Base-by-base conservation (phyloP, 2,329 filamentous ascomycete species). In the Neofusicoccum sp. region DNA sequence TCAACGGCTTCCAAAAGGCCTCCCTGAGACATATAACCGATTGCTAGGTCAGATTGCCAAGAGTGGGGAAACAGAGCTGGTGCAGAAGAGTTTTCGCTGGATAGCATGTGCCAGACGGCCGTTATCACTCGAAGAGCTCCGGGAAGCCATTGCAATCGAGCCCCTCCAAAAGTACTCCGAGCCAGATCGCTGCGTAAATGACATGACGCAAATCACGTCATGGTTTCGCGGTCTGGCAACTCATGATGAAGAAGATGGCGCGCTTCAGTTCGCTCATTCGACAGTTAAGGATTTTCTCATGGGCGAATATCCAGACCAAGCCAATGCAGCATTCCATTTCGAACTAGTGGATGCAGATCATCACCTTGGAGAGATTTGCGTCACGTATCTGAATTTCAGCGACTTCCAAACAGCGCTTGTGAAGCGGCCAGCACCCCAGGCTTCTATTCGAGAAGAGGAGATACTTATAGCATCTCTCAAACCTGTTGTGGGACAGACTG, bases 61-160 rank as follows among this genome's bases (percentile, higher is more conserved):
- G n/a, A 38, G 31, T 16, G 48, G 31, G 2, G 20, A 26, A 5
- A 28, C 3, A 26, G 8, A 1, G 0, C 1, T 36, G 9, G 31
- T 51, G 11, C 1, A 34, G 11, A 51, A 8, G 16, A 51, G 24
- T 3, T 38, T 51, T 3, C 48, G 5, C 16, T 51, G 48, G 48
- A n/a, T 51, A 28, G 34, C 33, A 5, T 51, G 48, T 11, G 68
- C 73, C 2, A 73, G 68, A 61, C 68, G 71, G 36, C 69, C 69
- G 1, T 60, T 79, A 1, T 66, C 65, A 4, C 66, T 78, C 1
- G 64, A 69, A n/a, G 71, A 79, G 62, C 65, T 80, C 1, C 66
- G 64, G 4, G 76, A 79, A 58, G 73, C 70, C 2, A 68, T 78
- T 34, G 64, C 71, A 3, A 69, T 78, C 24, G 68, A 76, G 44